Percentiles rank a stretch among this genome's conserved stretches.
phyloP scores from a whole-genome alignment of 306 rosid species.

The Prunus dulcis region DNA sequence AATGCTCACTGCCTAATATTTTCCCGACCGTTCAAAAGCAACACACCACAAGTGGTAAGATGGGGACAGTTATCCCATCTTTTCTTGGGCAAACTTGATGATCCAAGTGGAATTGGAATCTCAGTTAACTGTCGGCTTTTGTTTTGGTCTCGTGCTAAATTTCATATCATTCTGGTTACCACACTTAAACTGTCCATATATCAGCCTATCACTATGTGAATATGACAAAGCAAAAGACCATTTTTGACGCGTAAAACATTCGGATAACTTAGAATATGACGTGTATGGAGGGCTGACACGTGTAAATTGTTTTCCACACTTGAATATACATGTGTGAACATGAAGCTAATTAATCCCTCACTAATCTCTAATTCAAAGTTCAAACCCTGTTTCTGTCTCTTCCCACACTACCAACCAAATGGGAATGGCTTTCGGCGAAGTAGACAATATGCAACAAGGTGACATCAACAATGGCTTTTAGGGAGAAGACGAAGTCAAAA shows the following conservation, averaged over 20 bases:
- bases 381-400: background rate
- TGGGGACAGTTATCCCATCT: too few species aligned
- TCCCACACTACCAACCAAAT: conserved; percentile 1
- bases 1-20: too few species aligned
- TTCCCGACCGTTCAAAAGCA: too few species aligned
- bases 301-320: background rate
- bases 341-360: background rate
- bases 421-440: conserved; percentile 3
- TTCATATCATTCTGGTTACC: background rate
- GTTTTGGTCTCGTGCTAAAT: background rate
- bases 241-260: background rate
- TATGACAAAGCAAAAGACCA: background rate
- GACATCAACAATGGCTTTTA: background rate
- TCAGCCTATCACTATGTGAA: background rate
- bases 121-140: background rate
- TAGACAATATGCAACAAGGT: background rate
- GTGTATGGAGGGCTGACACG: background rate
- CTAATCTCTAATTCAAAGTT: background rate
- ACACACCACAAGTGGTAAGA: too few species aligned
- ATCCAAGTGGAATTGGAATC: background rate
- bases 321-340: background rate
- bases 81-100: too few species aligned
- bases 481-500: background rate
- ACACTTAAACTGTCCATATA: background rate
- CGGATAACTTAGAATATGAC: background rate